These are phyloP conservation scores for Colletotrichum noveboracense DNA, from an alignment of 2,329 filamentous ascomycete genomes.

Conservation along the genomic window DNA sequence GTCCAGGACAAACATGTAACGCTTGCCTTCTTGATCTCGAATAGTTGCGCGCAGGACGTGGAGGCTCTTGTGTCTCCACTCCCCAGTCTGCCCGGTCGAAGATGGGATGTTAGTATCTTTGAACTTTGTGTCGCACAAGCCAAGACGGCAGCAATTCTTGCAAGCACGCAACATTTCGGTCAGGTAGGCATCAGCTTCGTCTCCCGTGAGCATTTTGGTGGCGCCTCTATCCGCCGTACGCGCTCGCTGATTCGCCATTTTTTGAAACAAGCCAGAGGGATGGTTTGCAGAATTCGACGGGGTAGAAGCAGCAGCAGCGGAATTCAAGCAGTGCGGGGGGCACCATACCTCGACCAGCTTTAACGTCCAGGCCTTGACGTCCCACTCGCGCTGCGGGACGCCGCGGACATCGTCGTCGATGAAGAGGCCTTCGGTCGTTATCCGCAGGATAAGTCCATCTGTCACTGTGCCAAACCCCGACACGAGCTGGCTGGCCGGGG, in stretches of 20 bases:
- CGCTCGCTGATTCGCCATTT: slow-evolving; percentile 48
- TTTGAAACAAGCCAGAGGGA: slow-evolving; percentile 49
- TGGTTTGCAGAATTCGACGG: slow-evolving; percentile 42
- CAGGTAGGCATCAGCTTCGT: slow-evolving; percentile 71
- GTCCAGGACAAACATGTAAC: slow-evolving; percentile 67
- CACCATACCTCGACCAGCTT: slow-evolving; percentile 92
- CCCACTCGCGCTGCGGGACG: slow-evolving; percentile 96
- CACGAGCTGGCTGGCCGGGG: slow-evolving; percentile 88
- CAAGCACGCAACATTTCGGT: slow-evolving; percentile 67
- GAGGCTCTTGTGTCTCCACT: slow-evolving; percentile 59
- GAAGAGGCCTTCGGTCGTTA: slow-evolving; percentile 93
- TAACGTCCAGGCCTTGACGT: slow-evolving; percentile 97
- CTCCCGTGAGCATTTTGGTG: slow-evolving; percentile 59
- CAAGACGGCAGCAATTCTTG: slow-evolving; percentile 66
- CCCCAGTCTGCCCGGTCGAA: slow-evolving; percentile 52
- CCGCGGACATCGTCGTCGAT: slow-evolving; percentile 94
- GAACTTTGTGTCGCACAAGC: slow-evolving; percentile 51
- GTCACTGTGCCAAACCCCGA: slow-evolving; percentile 86
- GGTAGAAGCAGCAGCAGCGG: slow-evolving; percentile 46
- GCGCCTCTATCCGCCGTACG: slow-evolving; percentile 54
- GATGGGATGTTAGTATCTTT: slow-evolving; percentile 46
- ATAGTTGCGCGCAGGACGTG: slow-evolving; percentile 70
- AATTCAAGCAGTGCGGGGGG: slow-evolving; percentile 65
- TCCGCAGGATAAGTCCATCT: slow-evolving; percentile 88
- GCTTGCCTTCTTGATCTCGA: slow-evolving; percentile 69